These are phyloP conservation scores for Cryptococcus sp. DNA, from an alignment of 1,284 basidiomycete species.

Conservation along the genomic window DNA sequence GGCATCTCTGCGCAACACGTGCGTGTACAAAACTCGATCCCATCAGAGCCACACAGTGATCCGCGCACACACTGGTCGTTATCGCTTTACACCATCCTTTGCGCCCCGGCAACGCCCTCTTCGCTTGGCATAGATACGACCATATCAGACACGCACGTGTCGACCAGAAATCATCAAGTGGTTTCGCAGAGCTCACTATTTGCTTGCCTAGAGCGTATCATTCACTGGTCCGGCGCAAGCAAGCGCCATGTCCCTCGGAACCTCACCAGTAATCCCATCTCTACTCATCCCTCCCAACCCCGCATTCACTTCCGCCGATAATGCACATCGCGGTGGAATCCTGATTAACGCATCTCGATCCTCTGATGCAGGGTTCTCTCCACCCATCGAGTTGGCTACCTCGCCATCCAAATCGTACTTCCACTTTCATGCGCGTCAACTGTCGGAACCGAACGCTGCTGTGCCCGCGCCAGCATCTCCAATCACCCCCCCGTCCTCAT, in stretches of 20 bases:
- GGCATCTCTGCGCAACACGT: too few relatives aligned
- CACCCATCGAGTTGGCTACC: background rate
- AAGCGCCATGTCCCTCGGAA: conserved; percentile 19
- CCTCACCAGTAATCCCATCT: conserved; percentile 22
- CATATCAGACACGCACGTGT: too few relatives aligned
- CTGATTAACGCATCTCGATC: conserved; percentile 26
- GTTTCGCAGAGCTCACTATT: too few relatives aligned
- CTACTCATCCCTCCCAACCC: conserved; percentile 34
- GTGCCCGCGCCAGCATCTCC: background rate
- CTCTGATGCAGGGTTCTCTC: conserved; percentile 4
- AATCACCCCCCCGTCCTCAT: background rate
- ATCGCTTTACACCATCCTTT: too few relatives aligned
- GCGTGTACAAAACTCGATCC: too few relatives aligned
- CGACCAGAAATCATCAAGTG: too few relatives aligned
- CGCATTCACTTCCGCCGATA: conserved; percentile 19
- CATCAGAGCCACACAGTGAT: too few relatives aligned
- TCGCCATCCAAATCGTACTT: conserved; percentile 4
- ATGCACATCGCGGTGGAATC: conserved; percentile 30
- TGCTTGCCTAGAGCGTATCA: too few relatives aligned
- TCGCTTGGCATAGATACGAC: too few relatives aligned
- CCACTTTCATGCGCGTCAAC: background rate
- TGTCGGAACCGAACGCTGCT: background rate
- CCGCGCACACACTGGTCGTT: too few relatives aligned
- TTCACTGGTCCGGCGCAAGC: background rate
- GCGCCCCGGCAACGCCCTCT: too few relatives aligned